Percentiles rank a stretch among this genome's conserved stretches.
Conservation (phyloP, 148 eudicot genomes). For the Rhododendron mucronatum region DNA sequence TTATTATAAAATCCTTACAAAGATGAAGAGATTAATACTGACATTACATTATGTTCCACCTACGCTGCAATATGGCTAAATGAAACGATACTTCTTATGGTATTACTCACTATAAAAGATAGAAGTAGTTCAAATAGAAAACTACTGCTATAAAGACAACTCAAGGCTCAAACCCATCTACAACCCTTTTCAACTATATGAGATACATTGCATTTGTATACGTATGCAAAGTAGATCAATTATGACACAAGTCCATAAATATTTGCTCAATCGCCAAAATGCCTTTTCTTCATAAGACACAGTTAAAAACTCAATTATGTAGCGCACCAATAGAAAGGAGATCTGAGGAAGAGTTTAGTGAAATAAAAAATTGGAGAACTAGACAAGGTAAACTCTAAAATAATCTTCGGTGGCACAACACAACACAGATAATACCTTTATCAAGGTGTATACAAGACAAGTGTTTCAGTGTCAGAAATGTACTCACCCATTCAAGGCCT, state of each 20-base stretch:
- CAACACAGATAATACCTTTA: not conserved
- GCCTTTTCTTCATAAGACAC: not conserved
- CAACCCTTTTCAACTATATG: not conserved
- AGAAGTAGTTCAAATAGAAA: not conserved
- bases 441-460: not conserved
- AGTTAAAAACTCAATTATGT: not conserved
- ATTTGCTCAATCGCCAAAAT: not conserved
- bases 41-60: not conserved
- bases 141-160: not conserved
- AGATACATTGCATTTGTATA: not conserved
- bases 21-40: not conserved
- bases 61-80: not conserved
- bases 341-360: not conserved
- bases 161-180: not conserved
- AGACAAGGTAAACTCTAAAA: not conserved
- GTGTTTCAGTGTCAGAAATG: not conserved
- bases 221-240: not conserved
- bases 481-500: not conserved
- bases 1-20: too few relatives aligned
- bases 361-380: not conserved
- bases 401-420: not conserved
- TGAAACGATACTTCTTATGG: not conserved
- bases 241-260: not conserved
- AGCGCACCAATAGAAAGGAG: not conserved
- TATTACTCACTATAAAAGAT: not conserved